Evolutionary conservation across 345 rosid species (phyloP), one percentile per base, ranked within the genome.

Genomic region (Rhodomyrtus tomentosa): DNA sequence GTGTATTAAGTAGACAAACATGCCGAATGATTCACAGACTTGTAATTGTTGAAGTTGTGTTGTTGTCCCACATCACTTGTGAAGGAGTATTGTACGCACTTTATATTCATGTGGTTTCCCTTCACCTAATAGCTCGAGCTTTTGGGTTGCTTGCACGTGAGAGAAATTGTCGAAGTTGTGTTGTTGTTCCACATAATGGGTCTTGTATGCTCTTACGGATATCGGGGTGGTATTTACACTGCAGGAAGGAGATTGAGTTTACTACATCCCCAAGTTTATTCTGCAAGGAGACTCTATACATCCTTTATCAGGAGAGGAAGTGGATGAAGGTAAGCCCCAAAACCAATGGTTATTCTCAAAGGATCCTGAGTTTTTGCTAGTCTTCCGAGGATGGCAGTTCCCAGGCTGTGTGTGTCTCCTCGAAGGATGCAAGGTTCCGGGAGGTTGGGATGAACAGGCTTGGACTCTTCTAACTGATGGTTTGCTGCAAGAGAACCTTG

Each of bases 281-380:
- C 90, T 96, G 82, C 98, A 96, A 88, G 99, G 98, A 48, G 99
- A 95, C 90, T 96, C 95, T 89, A 88, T 93, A 86, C 98, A 95
- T 82, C 95, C 99, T n/a, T 94, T 98, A 85, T 96, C 99, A 73
- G 92, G 99, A 88, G 98, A 96, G 91, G 99, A 96, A 88, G 98
- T 95, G 83, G 99, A 96, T 85, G 96, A 89, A 86, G 93, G 93
- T 91, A 95, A 96, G 87, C 93, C 97, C 84, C 95, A 98, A 98
- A 96, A 96, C 87, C 96, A 96, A 90, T 94, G 95, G 98, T 86
- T 96, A 87, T 81, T 95, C 89, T 90, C 95, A 32, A 91, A 92
- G 84, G 92, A 91, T 89, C 98, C 98, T 52, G 90, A 88, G 87
- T 96, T 84, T 96, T 96, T 83, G 89, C 98, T 81, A 85, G 90